phyloP scores from a whole-genome alignment of 1,139 yeast species.

The Meyerozyma smithsonii region DNA sequence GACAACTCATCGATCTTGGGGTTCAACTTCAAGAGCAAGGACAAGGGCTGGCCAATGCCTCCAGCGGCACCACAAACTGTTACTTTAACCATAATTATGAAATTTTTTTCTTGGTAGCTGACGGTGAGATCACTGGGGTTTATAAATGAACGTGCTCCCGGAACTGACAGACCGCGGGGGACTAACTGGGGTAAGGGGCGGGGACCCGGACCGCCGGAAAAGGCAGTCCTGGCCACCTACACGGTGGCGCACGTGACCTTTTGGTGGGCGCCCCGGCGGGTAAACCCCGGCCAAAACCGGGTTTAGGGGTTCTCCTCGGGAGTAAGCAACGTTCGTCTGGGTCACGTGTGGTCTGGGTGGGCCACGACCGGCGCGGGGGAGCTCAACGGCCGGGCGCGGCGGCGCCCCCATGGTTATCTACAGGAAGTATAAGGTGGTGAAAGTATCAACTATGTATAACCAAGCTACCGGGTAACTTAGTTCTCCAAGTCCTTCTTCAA shows the following conservation, averaged over 20 bases:
- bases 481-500: conserved; percentile 83
- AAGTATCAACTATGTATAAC: neutral
- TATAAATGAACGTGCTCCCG: conserved; percentile 2
- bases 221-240: neutral
- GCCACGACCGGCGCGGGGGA: neutral
- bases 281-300: too few relatives aligned
- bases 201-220: conserved; percentile 1
- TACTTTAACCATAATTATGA: conserved; percentile 50
- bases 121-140: neutral
- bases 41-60: conserved; percentile 98
- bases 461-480: conserved; percentile 8
- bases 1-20: conserved; percentile 80
- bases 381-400: too few relatives aligned
- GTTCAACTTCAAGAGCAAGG: conserved; percentile 84
- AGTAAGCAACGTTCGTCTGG: too few relatives aligned
- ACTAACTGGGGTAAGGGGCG: conserved; percentile 1
- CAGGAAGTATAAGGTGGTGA: too few relatives aligned
- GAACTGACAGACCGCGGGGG: conserved; percentile 1
- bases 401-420: too few relatives aligned
- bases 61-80: conserved; percentile 96
- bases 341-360: too few relatives aligned
- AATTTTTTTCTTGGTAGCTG: neutral
- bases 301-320: too few relatives aligned
- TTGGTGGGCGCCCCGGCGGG: neutral
- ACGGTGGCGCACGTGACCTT: neutral